These are phyloP conservation scores for Aspergillus aculeatus DNA, from an alignment of 2,329 filamentous ascomycete species.

Conservation along the genomic window DNA sequence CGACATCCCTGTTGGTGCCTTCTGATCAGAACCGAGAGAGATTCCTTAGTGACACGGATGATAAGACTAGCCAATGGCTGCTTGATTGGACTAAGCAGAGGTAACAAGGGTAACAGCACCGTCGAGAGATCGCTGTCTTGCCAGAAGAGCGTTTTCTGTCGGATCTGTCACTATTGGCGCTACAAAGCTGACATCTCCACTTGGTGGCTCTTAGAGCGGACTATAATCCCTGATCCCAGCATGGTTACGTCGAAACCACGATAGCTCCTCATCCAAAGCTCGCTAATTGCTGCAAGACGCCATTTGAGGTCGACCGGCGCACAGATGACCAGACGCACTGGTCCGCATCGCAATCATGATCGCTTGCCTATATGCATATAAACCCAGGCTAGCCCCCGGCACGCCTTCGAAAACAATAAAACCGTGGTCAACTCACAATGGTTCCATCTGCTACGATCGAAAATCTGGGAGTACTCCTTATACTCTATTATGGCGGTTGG, in stretches of 20 bases:
- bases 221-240: background rate
- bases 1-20: no score
- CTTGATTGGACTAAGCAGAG: no score
- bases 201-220: background rate
- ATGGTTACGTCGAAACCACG: background rate
- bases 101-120: no score
- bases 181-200: background rate
- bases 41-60: no score
- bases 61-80: no score
- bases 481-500: constrained; percentile 20
- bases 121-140: no score
- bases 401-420: background rate
- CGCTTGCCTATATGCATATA: background rate
- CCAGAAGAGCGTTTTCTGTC: no score
- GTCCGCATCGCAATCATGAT: no score
- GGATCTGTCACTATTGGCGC: background rate
- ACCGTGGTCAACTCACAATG: background rate
- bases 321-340: background rate
- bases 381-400: background rate
- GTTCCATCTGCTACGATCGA: background rate
- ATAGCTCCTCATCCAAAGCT: no score
- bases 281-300: background rate
- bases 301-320: background rate
- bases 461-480: background rate
- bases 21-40: no score